Percentiles rank a stretch among this genome's conserved stretches.
These are phyloP conservation scores for Peniophora sp. DNA, from an alignment of 1,284 basidiomycete species.

Conservation along the genomic window DNA sequence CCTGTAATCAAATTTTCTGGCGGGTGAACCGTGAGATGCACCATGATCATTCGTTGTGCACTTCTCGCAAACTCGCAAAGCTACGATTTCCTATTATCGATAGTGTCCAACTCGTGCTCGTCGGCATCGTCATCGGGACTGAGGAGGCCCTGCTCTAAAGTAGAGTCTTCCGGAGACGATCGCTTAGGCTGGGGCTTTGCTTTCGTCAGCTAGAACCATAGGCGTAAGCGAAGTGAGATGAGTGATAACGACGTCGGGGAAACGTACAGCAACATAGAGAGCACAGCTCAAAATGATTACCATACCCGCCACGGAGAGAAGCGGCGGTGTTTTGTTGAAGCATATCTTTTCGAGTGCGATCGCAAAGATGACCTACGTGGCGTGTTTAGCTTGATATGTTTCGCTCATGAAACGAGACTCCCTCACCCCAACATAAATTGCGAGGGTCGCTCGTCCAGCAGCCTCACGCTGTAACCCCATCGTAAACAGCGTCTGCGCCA, in stretches of 20 bases:
- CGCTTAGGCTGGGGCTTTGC: conserved; percentile 10
- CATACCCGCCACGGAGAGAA: conserved; percentile 47
- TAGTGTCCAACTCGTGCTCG: background rate
- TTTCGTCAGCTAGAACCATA: conserved; percentile 14
- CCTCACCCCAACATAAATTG: conserved; percentile 50
- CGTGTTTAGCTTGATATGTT: background rate
- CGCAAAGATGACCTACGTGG: conserved; percentile 50
- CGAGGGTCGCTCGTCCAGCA: conserved; percentile 53
- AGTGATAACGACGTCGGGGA: background rate
- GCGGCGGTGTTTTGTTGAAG: conserved; percentile 44
- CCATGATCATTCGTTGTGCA: too few species aligned
- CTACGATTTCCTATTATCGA: background rate
- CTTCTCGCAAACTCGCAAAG: background rate
- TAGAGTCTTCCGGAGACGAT: conserved; percentile 16
- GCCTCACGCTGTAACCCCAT: conserved; percentile 62
- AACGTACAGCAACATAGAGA: conserved; percentile 49
- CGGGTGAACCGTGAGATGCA: too few species aligned
- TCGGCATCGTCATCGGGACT: background rate
- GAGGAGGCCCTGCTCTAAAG: conserved; percentile 24
- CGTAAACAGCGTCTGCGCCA: conserved; percentile 51
- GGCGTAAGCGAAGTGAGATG: conserved; percentile 1
- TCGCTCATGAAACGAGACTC: background rate
- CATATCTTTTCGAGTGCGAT: conserved; percentile 51
- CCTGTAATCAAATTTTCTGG: too few species aligned
- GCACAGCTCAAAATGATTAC: conserved; percentile 50